Evolutionary conservation across 129 eudicot species (phyloP).

Genomic region (Cynara cardunculus): DNA sequence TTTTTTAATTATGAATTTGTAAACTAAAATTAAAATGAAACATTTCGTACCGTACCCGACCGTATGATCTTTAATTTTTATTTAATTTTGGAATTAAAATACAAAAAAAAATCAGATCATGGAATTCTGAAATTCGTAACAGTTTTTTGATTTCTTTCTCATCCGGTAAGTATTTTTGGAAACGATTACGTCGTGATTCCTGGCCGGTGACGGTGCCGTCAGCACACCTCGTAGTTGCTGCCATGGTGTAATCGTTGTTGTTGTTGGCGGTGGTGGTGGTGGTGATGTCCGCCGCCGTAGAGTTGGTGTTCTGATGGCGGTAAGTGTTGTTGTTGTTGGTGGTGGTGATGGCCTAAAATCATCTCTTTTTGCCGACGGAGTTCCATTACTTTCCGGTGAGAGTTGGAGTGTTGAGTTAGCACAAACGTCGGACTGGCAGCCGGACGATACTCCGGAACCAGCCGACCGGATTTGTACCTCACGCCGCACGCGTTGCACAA

Average conservation of each 20-base stretch:
- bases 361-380: constrained; percentile 65
- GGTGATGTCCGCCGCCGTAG: constrained; percentile 11
- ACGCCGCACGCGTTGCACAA: constrained; percentile 73
- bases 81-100: background rate
- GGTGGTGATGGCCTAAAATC: constrained; percentile 25
- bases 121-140: constrained; percentile 6
- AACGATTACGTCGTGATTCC: background rate
- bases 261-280: background rate
- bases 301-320: constrained; percentile 5
- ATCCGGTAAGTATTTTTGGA: background rate
- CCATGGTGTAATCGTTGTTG: constrained; percentile 9
- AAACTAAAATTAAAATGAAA: background rate
- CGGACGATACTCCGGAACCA: constrained; percentile 72
- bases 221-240: constrained; percentile 45
- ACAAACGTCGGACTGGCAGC: constrained; percentile 78
- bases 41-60: background rate
- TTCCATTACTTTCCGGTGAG: constrained; percentile 71
- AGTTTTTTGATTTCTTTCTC: background rate
- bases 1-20: too few species aligned
- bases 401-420: constrained; percentile 67
- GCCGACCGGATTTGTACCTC: constrained; percentile 58
- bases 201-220: constrained; percentile 6
- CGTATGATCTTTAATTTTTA: constrained; percentile 1
- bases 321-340: constrained; percentile 23
- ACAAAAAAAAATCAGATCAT: background rate